Evolutionary conservation across 2,329 filamentous ascomycete genomes (phyloP).

Genomic region (Aphanocladium album): DNA sequence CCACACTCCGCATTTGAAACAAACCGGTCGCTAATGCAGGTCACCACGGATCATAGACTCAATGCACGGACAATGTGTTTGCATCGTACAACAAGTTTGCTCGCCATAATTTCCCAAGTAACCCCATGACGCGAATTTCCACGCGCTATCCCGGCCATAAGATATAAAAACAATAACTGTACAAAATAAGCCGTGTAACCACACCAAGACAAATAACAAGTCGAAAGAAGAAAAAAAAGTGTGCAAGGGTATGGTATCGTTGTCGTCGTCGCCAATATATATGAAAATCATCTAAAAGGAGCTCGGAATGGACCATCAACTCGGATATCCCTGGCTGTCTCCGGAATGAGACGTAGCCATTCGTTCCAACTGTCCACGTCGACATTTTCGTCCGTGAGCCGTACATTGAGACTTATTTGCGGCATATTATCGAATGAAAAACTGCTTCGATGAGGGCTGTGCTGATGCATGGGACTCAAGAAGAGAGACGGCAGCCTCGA

Average conservation of each 20-base stretch:
- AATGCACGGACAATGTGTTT: not conserved
- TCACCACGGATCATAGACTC: not conserved
- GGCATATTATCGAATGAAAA: conserved; percentile 40
- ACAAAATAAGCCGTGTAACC: conserved; percentile 4
- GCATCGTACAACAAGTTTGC: conserved; percentile 9
- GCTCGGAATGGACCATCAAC: conserved; percentile 45
- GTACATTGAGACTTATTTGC: conserved; percentile 46
- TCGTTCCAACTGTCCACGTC: conserved; percentile 52
- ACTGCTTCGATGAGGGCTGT: conserved; percentile 32
- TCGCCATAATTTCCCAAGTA: not conserved
- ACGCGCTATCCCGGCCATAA: not conserved
- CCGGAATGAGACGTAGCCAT: conserved; percentile 55
- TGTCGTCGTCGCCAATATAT: not conserved
- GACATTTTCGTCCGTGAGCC: conserved; percentile 45
- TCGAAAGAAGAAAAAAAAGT: conserved; percentile 3
- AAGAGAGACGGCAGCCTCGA: conserved; percentile 52
- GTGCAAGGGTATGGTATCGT: not conserved
- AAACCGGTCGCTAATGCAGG: conserved; percentile 2
- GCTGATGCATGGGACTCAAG: conserved; percentile 45
- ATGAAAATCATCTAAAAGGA: conserved; percentile 18
- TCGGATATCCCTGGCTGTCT: conserved; percentile 50
- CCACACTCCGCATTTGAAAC: conserved; percentile 1
- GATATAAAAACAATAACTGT: conserved; percentile 2
- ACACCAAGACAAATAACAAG: not conserved
- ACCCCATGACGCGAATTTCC: not conserved